Evolutionary conservation across 106 monocot genomes (phyloP), one percentile per base, ranked within the genome.

Genomic region (Acorus gramineus): DNA sequence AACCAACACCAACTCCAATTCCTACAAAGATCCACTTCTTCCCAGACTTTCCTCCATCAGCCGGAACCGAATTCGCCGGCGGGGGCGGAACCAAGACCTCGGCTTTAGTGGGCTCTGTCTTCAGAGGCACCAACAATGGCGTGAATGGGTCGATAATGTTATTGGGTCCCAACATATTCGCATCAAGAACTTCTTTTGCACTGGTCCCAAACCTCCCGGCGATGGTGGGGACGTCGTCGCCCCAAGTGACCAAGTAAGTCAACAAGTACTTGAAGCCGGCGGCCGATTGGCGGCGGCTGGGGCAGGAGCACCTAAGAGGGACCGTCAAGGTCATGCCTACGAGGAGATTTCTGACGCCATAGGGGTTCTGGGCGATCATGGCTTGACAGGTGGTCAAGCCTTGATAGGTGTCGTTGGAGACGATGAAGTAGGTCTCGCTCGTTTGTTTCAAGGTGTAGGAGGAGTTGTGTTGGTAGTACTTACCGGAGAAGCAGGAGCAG

Each of bases 221-320:
- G 61, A 96, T 82, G 3, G 68, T 4, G 11, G 67, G 11, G 42
- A 81, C 54, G 58, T 72, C 56, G 59, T 96, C 95, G 0, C 54
- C 74, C 72, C 50, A 61, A 3, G 63, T 72, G 52, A 83, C 65
- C 6, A 81, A 6, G 64, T 96, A 96, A 61, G 60, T 82, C 6
- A 90, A 69, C 12, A 90, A 59, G 70, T 78, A 86, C 73, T 63
- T 80, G 56, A 64, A 9, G 3, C 95, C 95, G 8, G 55, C 43
- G 49, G 57, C 56, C 44, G 57, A 60, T 70, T 95, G 95, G 52
- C 60, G 62, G 49, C 6, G 0, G 13, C 77, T 77, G 7, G 95
- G 90, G 75, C 95, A 95, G 11, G 85, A 90, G 74, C 95, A 95
- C 3, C 95, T 64, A 11, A 95, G 55, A 4, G 95, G 95, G 4